phyloP scores from a whole-genome alignment of 1,284 basidiomycete species.

The Porogramme epimiltina region DNA sequence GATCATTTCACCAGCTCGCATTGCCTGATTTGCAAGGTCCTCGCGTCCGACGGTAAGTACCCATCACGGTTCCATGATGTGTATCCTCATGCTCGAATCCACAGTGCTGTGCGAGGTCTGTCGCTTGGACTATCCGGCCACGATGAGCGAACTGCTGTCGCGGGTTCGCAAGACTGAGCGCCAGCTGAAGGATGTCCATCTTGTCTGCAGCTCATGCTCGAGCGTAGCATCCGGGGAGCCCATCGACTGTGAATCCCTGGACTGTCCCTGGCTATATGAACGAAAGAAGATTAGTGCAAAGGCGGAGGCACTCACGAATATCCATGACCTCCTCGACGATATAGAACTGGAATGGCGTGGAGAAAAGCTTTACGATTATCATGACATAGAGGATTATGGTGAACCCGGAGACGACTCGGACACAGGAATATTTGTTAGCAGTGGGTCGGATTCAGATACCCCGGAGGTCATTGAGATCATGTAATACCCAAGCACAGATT shows the following conservation, averaged over 20 bases:
- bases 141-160: slow-evolving; percentile 60
- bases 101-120: slow-evolving; percentile 75
- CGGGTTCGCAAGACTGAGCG: slow-evolving; percentile 62
- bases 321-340: slow-evolving; percentile 37
- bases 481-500: too few relatives aligned
- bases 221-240: slow-evolving; percentile 57
- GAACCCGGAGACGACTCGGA: too few relatives aligned
- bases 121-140: slow-evolving; percentile 49
- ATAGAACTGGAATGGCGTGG: slow-evolving; percentile 23
- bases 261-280: slow-evolving; percentile 83
- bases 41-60: slow-evolving; percentile 54
- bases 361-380: neutral
- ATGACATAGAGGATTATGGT: too few relatives aligned
- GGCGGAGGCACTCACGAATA: slow-evolving; percentile 44
- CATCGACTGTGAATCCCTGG: slow-evolving; percentile 78
- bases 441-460: neutral
- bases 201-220: slow-evolving; percentile 74
- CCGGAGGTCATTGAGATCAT: neutral
- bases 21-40: slow-evolving; percentile 69
- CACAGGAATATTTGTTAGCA: too few relatives aligned
- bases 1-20: slow-evolving; percentile 76
- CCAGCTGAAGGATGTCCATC: slow-evolving; percentile 58
- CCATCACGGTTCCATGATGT: neutral
- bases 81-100: neutral
- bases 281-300: slow-evolving; percentile 68